Conservation (phyloP, 2,329 filamentous ascomycete species). For the Harringtonia lauricola region DNA sequence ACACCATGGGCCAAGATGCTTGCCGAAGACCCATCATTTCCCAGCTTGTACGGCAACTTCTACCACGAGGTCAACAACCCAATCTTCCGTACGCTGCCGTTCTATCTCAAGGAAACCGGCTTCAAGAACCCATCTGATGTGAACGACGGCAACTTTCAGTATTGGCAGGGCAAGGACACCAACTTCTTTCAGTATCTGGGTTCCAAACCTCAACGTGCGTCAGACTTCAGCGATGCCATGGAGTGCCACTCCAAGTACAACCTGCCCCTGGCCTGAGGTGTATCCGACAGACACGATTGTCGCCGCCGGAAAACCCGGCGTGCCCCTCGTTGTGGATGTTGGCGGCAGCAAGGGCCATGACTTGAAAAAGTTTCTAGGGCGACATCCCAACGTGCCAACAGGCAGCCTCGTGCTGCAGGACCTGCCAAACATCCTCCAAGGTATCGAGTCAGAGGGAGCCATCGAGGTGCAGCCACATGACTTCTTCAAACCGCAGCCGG, state of each 20-base stretch:
- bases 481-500: constrained; percentile 22
- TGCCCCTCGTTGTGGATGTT: constrained; percentile 2
- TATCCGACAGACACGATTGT: background rate
- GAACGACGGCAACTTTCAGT: no score
- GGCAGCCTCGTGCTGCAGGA: constrained; percentile 28
- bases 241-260: constrained; percentile 1
- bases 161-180: no score
- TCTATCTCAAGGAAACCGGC: no score
- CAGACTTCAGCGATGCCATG: background rate
- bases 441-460: constrained; percentile 7
- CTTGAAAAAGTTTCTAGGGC: background rate
- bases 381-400: background rate
- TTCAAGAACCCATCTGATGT: no score
- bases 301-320: background rate
- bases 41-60: background rate
- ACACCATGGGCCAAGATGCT: background rate
- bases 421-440: constrained; percentile 15
- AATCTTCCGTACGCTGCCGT: no score
- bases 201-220: no score
- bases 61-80: background rate
- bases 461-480: background rate
- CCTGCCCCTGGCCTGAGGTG: constrained; percentile 1
- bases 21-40: background rate
- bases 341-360: constrained; percentile 14
- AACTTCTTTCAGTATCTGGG: no score